Evolutionary conservation across 2,329 filamentous ascomycete genomes (phyloP).

Genomic region (Penicillium sclerotiorum): DNA sequence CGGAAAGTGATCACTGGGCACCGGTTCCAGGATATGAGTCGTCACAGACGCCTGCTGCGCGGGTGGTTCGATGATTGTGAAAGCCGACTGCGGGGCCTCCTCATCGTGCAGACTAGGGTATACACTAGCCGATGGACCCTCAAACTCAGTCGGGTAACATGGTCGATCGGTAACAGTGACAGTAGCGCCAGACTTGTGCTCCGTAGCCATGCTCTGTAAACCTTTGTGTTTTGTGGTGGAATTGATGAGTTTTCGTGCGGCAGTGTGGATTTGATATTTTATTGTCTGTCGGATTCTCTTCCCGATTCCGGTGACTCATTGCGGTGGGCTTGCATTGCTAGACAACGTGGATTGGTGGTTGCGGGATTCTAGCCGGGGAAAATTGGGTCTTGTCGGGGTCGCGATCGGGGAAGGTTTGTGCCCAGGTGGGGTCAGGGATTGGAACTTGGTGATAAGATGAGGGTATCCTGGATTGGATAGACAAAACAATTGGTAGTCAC

Average conservation of each 20-base stretch:
- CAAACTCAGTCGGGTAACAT: neutral
- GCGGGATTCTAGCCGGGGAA: constrained; percentile 1
- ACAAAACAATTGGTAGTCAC: too few relatives aligned
- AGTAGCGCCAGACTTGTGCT: constrained; percentile 2
- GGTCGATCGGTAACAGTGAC: neutral
- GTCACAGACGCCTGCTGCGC: constrained; percentile 22
- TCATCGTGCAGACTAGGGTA: constrained; percentile 13
- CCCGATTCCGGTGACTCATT: constrained; percentile 7
- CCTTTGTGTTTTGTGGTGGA: too few relatives aligned
- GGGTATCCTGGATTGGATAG: too few relatives aligned
- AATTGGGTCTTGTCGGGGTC: constrained; percentile 7
- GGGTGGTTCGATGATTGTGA: constrained; percentile 22
- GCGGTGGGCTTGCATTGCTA: neutral
- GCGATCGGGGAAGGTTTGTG: neutral
- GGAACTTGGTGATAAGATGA: neutral
- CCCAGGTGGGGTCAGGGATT: neutral
- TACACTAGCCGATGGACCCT: neutral
- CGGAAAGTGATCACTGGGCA: constrained; percentile 27
- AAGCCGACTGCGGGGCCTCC: constrained; percentile 19
- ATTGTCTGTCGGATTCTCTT: neutral
- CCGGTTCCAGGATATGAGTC: constrained; percentile 16
- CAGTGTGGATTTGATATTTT: neutral
- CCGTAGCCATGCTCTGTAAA: constrained; percentile 6
- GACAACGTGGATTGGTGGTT: neutral
- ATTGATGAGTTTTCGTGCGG: too few relatives aligned